Evolutionary conservation across 192 early-diverging fungal genomes (phyloP).

Genomic region (Coemansia guatemalensis): DNA sequence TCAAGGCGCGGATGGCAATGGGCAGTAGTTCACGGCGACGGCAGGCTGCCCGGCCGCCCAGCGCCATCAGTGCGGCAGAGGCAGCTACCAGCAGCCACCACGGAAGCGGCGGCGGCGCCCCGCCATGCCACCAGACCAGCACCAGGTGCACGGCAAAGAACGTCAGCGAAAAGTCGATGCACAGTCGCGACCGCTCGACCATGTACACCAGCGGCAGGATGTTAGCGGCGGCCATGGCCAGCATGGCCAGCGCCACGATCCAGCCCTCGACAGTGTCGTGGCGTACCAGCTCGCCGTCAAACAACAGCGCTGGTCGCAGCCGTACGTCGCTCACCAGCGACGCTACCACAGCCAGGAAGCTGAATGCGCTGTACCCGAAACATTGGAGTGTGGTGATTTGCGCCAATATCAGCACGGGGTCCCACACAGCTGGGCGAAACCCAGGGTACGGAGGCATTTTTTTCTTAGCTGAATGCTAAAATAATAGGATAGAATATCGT

Average conservation of each 20-base stretch:
- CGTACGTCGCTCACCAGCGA: constrained; percentile 22
- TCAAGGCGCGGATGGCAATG: constrained; percentile 43
- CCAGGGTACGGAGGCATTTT: constrained; percentile 21
- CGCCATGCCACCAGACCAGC: constrained; percentile 32
- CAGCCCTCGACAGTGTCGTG: constrained; percentile 49
- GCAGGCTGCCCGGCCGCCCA: constrained; percentile 48
- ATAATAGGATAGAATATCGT: not conserved
- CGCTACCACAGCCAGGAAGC: constrained; percentile 18
- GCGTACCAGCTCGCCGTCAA: constrained; percentile 31
- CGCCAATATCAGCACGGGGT: constrained; percentile 49
- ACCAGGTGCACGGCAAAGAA: constrained; percentile 45
- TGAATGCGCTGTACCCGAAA: constrained; percentile 42
- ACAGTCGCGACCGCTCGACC: constrained; percentile 52
- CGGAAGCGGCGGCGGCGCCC: constrained; percentile 17
- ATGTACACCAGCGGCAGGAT: constrained; percentile 49
- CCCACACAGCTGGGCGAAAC: constrained; percentile 43
- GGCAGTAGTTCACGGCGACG: constrained; percentile 49
- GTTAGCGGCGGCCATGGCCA: constrained; percentile 27
- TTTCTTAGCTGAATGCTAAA: not conserved
- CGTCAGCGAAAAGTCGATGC: constrained; percentile 52
- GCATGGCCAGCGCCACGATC: constrained; percentile 19
- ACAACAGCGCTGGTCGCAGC: constrained; percentile 31
- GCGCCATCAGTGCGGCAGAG: constrained; percentile 23
- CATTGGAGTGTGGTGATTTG: constrained; percentile 54
- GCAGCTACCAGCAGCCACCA: constrained; percentile 32